Conservation (phyloP, 192 early-diverging fungal genomes). For the Gamsiella multidivaricata region DNA sequence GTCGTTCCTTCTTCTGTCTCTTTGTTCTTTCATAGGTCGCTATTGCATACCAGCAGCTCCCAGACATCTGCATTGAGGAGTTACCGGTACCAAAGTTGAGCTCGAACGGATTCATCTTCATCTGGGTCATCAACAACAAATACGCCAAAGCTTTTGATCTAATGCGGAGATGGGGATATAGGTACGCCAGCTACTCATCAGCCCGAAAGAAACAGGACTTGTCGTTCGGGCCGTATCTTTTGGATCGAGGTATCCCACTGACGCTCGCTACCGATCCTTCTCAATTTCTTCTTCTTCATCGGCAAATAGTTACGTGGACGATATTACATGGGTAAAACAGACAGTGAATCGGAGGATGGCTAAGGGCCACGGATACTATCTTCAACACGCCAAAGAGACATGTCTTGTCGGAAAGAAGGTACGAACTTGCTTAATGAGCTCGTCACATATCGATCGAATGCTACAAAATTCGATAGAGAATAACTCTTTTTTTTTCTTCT, state of each 20-base stretch:
- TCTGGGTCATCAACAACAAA: slow-evolving; percentile 99
- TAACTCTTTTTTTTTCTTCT: not conserved
- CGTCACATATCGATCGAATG: too few species aligned
- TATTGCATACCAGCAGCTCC: slow-evolving; percentile 95
- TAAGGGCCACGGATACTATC: slow-evolving; percentile 96
- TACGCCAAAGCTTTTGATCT: slow-evolving; percentile 94
- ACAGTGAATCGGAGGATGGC: slow-evolving; percentile 97
- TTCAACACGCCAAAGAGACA: slow-evolving; percentile 98
- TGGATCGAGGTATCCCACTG: too few species aligned
- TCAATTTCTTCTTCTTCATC: not conserved
- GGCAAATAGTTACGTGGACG: slow-evolving; percentile 80
- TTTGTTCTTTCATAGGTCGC: slow-evolving; percentile 64
- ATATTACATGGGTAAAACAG: slow-evolving; percentile 97
- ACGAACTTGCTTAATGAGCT: too few species aligned
- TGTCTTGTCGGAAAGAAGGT: slow-evolving; percentile 95
- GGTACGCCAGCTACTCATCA: slow-evolving; percentile 39
- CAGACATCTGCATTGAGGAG: slow-evolving; percentile 92
- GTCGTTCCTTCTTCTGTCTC: too few species aligned
- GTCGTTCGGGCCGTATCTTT: too few species aligned
- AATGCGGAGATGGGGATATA: slow-evolving; percentile 96
- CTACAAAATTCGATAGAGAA: too few species aligned
- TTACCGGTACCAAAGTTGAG: slow-evolving; percentile 89
- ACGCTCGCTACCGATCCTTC: not conserved
- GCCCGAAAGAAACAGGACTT: too few species aligned
- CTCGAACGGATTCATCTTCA: slow-evolving; percentile 92